phyloP scores from a whole-genome alignment of 1,284 basidiomycete genomes.

The Cutaneotrichosporon spelunceum region DNA sequence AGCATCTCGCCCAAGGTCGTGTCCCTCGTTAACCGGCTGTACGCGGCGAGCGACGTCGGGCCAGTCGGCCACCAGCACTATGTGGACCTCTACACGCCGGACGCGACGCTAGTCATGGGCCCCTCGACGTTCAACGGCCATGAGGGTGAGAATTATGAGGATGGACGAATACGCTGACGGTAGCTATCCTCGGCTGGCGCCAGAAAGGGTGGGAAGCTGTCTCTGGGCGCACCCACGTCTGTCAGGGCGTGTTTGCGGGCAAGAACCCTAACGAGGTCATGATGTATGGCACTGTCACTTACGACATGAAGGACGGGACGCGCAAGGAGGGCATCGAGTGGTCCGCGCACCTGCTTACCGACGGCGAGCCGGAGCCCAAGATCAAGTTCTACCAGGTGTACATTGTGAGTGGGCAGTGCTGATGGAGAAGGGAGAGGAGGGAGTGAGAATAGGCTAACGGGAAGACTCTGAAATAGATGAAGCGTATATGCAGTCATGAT shows the following conservation, averaged over 20 bases:
- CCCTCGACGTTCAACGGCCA: slow-evolving; percentile 26
- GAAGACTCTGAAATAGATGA: slow-evolving; percentile 5
- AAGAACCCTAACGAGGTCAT: slow-evolving; percentile 23
- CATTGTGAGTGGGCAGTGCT: slow-evolving; percentile 27
- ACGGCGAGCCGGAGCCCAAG: slow-evolving; percentile 19
- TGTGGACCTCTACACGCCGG: slow-evolving; percentile 26
- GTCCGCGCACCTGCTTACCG: slow-evolving; percentile 24
- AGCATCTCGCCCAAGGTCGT: slow-evolving; percentile 22
- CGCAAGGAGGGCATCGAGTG: slow-evolving; percentile 27
- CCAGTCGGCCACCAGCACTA: slow-evolving; percentile 28
- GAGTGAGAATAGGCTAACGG: background rate
- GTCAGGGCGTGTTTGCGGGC: slow-evolving; percentile 25
- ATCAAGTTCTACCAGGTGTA: slow-evolving; percentile 37
- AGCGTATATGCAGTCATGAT: background rate
- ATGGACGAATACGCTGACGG: background rate
- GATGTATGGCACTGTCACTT: slow-evolving; percentile 32
- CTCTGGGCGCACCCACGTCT: slow-evolving; percentile 27
- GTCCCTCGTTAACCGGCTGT: slow-evolving; percentile 29
- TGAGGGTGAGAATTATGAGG: slow-evolving; percentile 10
- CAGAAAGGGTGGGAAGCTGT: slow-evolving; percentile 33
- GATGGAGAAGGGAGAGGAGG: background rate
- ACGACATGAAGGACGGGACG: slow-evolving; percentile 33
- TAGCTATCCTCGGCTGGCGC: slow-evolving; percentile 14
- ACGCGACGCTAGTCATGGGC: slow-evolving; percentile 32
- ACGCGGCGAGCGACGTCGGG: slow-evolving; percentile 28